A percentile compares a stretch with the other conserved stretches of the same genome.
Evolutionary conservation across 768 basidiomycete species (phyloP).

Genomic region (Clavulina sp.): DNA sequence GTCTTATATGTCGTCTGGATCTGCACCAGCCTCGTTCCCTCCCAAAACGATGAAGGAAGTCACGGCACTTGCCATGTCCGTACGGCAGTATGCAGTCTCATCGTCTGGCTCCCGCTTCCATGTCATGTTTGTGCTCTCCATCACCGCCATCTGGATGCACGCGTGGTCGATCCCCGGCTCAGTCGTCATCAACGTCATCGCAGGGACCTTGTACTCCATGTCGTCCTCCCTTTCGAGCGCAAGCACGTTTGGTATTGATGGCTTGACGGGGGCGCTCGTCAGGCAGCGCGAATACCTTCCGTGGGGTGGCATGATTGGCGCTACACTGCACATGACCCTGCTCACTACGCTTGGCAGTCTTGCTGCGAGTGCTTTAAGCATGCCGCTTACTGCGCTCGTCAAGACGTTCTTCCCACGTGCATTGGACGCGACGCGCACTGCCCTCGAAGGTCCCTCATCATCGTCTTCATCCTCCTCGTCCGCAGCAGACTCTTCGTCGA

Average conservation of each 20-base stretch:
- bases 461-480: slow-evolving; percentile 9
- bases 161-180: slow-evolving; percentile 95
- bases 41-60: slow-evolving; percentile 58
- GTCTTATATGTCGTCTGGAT: too few species aligned
- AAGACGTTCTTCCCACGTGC: slow-evolving; percentile 68
- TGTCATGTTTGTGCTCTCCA: slow-evolving; percentile 64
- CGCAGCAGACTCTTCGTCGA: not conserved
- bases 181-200: slow-evolving; percentile 39
- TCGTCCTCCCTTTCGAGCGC: too few species aligned
- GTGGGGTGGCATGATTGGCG: slow-evolving; percentile 23
- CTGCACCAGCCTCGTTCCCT: slow-evolving; percentile 35
- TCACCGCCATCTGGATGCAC: slow-evolving; percentile 87
- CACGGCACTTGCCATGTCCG: slow-evolving; percentile 53
- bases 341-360: slow-evolving; percentile 80
- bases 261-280: too few species aligned
- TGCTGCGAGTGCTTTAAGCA: slow-evolving; percentile 60
- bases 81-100: slow-evolving; percentile 58
- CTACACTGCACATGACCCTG: slow-evolving; percentile 61
- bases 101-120: slow-evolving; percentile 42
- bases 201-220: not conserved
- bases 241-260: too few species aligned
- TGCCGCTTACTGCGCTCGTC: slow-evolving; percentile 72
- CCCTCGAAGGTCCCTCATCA: slow-evolving; percentile 37
- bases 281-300: too few species aligned
- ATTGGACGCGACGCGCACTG: slow-evolving; percentile 65